These are phyloP conservation scores for Thelephora terrestris DNA, from an alignment of 1,284 basidiomycete genomes.

Conservation along the genomic window DNA sequence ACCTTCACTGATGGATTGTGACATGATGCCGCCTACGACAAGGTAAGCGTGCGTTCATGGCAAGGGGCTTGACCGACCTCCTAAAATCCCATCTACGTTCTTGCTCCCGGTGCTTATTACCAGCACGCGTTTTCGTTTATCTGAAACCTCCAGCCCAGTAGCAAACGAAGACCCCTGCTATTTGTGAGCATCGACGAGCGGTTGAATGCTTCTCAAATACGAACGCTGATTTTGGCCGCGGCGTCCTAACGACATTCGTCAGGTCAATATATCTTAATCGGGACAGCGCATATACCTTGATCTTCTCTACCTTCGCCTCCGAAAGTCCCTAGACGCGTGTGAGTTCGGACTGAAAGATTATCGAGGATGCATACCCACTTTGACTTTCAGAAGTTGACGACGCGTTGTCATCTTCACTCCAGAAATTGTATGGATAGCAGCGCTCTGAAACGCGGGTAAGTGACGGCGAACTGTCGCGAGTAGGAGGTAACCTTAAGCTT, in stretches of 20 bases:
- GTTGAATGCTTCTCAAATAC: conserved; percentile 10
- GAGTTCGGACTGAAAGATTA: conserved; percentile 3
- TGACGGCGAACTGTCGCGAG: neutral
- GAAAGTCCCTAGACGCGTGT: conserved; percentile 55
- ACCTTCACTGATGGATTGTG: conserved; percentile 90
- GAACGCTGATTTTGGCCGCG: conserved; percentile 72
- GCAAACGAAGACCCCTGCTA: conserved; percentile 77
- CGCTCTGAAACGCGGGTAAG: conserved; percentile 33
- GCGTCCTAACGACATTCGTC: conserved; percentile 52
- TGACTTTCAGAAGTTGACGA: conserved; percentile 83
- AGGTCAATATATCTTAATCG: conserved; percentile 4
- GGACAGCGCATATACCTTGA: conserved; percentile 50
- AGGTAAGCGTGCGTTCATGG: conserved; percentile 1
- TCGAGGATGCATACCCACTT: conserved; percentile 36
- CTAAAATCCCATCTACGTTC: conserved; percentile 78
- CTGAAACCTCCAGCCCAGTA: conserved; percentile 82
- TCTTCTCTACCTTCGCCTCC: conserved; percentile 91
- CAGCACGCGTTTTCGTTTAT: conserved; percentile 72
- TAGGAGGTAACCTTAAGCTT: conserved; percentile 68
- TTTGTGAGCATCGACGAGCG: neutral
- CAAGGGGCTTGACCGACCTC: conserved; percentile 39
- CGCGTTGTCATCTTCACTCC: conserved; percentile 82
- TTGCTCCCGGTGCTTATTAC: conserved; percentile 86
- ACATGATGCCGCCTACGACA: conserved; percentile 66
- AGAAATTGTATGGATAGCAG: conserved; percentile 69